Evolutionary conservation across 768 basidiomycete genomes (phyloP).

Genomic region (Phylloporus sp.): DNA sequence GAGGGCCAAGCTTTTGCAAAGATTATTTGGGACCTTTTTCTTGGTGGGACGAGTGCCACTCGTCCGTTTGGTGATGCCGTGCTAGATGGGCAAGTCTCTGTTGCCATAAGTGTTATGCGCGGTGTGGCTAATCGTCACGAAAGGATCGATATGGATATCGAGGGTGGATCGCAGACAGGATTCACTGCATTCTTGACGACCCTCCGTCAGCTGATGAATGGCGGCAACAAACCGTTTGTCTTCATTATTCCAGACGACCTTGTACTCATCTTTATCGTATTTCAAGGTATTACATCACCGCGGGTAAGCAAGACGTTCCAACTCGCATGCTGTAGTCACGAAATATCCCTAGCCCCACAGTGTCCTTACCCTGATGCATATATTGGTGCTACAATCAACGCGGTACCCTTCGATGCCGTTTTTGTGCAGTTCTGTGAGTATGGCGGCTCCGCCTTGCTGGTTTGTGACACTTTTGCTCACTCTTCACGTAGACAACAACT

Average conservation of each 20-base stretch:
- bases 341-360: conserved; percentile 31
- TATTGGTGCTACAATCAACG: conserved; percentile 39
- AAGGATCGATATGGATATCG: conserved; percentile 47
- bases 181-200: conserved; percentile 31
- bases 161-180: conserved; percentile 36
- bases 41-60: conserved; percentile 59
- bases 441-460: neutral
- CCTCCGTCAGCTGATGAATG: conserved; percentile 28
- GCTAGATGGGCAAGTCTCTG: neutral
- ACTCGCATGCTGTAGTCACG: neutral
- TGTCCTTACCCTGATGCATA: conserved; percentile 50
- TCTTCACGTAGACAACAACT: conserved; percentile 42
- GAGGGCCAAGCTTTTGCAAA: conserved; percentile 60
- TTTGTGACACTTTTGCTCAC: neutral
- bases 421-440: conserved; percentile 47
- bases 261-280: conserved; percentile 1
- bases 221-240: conserved; percentile 26
- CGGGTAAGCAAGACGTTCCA: conserved; percentile 18
- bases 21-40: conserved; percentile 65
- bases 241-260: neutral
- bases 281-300: conserved; percentile 42
- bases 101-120: neutral
- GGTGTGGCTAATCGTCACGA: neutral
- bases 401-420: conserved; percentile 44
- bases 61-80: conserved; percentile 72